Conservation (phyloP, 1,139 yeast genomes). For the Yamadazyma atmosphaerica region DNA sequence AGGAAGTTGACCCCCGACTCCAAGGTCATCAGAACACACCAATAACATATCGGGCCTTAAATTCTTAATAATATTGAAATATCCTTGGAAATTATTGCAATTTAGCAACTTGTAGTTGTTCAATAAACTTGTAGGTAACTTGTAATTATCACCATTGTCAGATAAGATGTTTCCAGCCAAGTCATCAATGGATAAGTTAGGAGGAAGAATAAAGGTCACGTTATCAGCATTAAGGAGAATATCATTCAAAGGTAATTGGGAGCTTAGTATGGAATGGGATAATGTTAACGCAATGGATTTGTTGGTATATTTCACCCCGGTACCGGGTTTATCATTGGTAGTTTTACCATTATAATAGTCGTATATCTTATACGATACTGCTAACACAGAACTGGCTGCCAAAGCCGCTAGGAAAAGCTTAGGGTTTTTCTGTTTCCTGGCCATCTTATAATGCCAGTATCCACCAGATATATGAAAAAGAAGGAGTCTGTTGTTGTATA, state of each 20-base stretch:
- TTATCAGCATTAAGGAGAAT: constrained; percentile 39
- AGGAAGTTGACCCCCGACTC: constrained; percentile 32
- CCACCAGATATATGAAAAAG: no score
- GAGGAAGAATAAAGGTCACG: constrained; percentile 50
- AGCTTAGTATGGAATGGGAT: constrained; percentile 42
- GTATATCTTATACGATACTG: constrained; percentile 36
- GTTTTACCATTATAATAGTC: constrained; percentile 16
- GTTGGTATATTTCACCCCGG: constrained; percentile 24
- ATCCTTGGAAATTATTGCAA: constrained; percentile 46
- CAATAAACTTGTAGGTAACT: constrained; percentile 19
- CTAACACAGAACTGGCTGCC: constrained; percentile 38
- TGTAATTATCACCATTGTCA: constrained; percentile 12
- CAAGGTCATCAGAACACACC: constrained; percentile 47
- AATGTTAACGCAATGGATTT: constrained; percentile 46
- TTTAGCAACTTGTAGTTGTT: constrained; percentile 42
- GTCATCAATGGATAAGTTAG: constrained; percentile 45
- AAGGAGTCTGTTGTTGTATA: no score
- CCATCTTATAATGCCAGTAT: no score
- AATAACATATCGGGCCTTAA: constrained; percentile 44
- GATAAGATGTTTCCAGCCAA: constrained; percentile 20
- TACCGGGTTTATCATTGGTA: constrained; percentile 3
- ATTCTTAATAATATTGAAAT: constrained; percentile 41
- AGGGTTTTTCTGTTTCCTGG: constrained; percentile 26
- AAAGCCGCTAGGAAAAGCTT: constrained; percentile 36
- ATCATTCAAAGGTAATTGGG: constrained; percentile 41